These are phyloP conservation scores for Aspergillus puulaauensis DNA, from an alignment of 2,329 filamentous ascomycete species.

Conservation along the genomic window DNA sequence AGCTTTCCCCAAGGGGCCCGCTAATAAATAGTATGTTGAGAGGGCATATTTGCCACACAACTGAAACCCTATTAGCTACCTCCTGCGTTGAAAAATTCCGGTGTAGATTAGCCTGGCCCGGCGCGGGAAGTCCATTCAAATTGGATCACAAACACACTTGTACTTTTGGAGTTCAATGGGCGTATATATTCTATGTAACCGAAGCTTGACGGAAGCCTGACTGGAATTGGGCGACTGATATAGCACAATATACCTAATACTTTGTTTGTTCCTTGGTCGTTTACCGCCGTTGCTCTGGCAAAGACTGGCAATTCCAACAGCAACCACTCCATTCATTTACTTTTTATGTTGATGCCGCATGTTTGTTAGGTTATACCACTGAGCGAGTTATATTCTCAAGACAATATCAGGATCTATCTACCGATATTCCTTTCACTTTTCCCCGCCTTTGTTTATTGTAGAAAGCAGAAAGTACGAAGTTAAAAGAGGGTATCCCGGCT, in stretches of 20 bases:
- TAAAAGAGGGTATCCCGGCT: too few relatives aligned
- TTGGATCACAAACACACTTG: not conserved
- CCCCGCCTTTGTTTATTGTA: not conserved
- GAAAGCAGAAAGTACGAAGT: not conserved
- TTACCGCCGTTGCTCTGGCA: not conserved
- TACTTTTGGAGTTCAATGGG: not conserved
- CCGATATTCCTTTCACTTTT: not conserved
- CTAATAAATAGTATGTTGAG: slow-evolving; percentile 14
- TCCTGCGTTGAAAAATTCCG: not conserved
- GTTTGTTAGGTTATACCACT: slow-evolving; percentile 7
- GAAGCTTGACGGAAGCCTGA: slow-evolving; percentile 1
- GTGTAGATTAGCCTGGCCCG: not conserved
- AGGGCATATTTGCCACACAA: not conserved
- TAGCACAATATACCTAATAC: slow-evolving; percentile 13
- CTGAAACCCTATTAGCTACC: not conserved
- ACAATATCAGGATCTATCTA: not conserved
- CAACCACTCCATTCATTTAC: not conserved
- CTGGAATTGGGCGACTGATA: slow-evolving; percentile 10
- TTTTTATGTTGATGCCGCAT: slow-evolving; percentile 1
- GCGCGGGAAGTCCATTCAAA: not conserved
- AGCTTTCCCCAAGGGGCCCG: slow-evolving; percentile 33
- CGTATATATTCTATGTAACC: not conserved
- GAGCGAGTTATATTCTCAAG: not conserved
- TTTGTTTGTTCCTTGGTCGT: slow-evolving; percentile 10
- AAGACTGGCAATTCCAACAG: not conserved